phyloP scores from a whole-genome alignment of 2,329 filamentous ascomycete genomes.

The Ophiocordyceps unilateralis region DNA sequence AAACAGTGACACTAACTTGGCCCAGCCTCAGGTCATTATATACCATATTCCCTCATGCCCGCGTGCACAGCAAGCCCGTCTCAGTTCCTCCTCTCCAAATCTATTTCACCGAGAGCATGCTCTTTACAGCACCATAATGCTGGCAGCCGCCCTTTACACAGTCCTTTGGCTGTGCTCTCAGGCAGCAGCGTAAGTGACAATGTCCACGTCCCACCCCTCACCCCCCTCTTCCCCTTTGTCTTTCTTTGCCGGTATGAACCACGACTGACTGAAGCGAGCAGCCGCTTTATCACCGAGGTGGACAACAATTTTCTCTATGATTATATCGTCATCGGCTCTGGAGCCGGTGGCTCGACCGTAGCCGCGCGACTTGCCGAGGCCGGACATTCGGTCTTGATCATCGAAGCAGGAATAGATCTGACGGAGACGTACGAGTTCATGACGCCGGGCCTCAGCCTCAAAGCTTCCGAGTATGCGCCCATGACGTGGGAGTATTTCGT shows the following conservation, averaged over 20 bases:
- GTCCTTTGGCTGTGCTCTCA: not conserved
- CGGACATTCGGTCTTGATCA: conserved; percentile 39
- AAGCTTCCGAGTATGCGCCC: conserved; percentile 34
- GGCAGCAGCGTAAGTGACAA: not conserved
- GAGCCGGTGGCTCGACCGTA: conserved; percentile 40
- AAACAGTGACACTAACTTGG: too few species aligned
- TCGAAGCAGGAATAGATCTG: conserved; percentile 45
- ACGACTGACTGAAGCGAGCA: not conserved
- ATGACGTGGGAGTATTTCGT: conserved; percentile 48
- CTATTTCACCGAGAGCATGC: not conserved
- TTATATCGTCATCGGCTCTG: conserved; percentile 45
- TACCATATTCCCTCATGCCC: too few species aligned
- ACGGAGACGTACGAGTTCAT: conserved; percentile 16
- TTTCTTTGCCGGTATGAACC: too few species aligned
- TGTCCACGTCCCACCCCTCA: not conserved
- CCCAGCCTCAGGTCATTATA: too few species aligned
- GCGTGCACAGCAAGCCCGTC: too few species aligned
- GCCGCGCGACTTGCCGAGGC: conserved; percentile 40
- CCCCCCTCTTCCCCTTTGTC: too few species aligned
- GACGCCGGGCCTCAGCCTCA: conserved; percentile 25
- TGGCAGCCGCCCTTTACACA: not conserved
- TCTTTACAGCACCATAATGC: not conserved
- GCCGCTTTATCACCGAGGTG: not conserved
- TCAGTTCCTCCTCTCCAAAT: too few species aligned
- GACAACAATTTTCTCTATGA: conserved; percentile 17